Evolutionary conservation across 1,139 yeast species (phyloP).

Genomic region (Yamadazyma buinensis): DNA sequence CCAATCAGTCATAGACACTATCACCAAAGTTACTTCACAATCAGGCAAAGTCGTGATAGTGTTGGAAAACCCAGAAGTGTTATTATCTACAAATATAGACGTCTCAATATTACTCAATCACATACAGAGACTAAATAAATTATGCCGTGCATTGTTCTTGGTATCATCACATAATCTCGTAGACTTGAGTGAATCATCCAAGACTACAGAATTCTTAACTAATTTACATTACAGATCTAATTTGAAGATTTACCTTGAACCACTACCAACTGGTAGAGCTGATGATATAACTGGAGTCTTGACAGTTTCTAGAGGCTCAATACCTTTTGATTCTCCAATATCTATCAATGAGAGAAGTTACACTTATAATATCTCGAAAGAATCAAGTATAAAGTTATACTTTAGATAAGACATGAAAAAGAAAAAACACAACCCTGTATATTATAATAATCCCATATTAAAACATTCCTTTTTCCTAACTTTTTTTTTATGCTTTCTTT

Average conservation of each 20-base stretch:
- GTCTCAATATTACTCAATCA: constrained; percentile 32
- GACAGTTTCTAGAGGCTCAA: constrained; percentile 52
- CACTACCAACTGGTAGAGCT: constrained; percentile 78
- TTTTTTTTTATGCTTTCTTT: constrained; percentile 17
- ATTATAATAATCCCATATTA: no score
- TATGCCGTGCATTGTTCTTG: constrained; percentile 31
- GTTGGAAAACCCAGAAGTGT: constrained; percentile 48
- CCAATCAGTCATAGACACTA: constrained; percentile 15
- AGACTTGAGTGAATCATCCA: constrained; percentile 30
- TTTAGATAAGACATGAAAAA: constrained; percentile 26
- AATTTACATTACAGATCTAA: constrained; percentile 50
- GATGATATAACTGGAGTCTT: constrained; percentile 76
- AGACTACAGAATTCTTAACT: constrained; percentile 42
- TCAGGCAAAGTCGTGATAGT: constrained; percentile 27
- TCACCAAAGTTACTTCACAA: constrained; percentile 2
- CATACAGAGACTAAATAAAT: constrained; percentile 33
- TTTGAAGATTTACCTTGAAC: constrained; percentile 52
- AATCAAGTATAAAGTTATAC: constrained; percentile 43
- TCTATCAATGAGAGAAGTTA: constrained; percentile 54
- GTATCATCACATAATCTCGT: constrained; percentile 36
- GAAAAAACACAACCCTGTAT: neutral
- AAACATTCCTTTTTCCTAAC: neutral
- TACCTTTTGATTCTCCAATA: constrained; percentile 20
- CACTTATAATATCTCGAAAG: constrained; percentile 58
- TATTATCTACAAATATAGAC: constrained; percentile 39